These are phyloP conservation scores for Scheffersomyces quercinus DNA, from an alignment of 1,139 yeast genomes.

Conservation along the genomic window DNA sequence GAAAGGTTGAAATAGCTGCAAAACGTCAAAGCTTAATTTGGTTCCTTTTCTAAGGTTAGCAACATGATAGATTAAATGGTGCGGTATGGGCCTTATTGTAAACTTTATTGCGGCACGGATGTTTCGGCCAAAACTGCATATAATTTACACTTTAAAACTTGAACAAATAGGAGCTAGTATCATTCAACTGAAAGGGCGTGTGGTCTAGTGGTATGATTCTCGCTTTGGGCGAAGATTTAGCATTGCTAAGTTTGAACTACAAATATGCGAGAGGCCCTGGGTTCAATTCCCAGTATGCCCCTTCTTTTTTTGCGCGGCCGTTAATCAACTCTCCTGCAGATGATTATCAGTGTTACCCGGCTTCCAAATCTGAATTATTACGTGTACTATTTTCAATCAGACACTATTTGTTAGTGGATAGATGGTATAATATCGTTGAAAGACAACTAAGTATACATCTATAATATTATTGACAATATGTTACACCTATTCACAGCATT, in stretches of 20 bases:
- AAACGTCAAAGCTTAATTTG: too few relatives aligned
- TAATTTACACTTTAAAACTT: too few relatives aligned
- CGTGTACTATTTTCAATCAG: background rate
- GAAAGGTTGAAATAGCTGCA: too few relatives aligned
- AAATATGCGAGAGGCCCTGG: constrained; percentile 26
- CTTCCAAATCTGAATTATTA: background rate
- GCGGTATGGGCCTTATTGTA: background rate
- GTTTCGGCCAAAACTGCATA: too few relatives aligned
- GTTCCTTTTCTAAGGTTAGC: too few relatives aligned
- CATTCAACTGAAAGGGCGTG: constrained; percentile 15
- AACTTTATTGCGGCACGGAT: background rate
- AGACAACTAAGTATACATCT: too few relatives aligned
- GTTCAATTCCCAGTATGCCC: constrained; percentile 26
- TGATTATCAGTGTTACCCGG: background rate
- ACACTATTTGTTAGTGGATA: background rate
- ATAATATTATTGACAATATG: constrained; percentile 4
- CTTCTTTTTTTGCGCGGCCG: constrained; percentile 9
- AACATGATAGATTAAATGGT: background rate
- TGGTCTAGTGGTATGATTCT: constrained; percentile 28
- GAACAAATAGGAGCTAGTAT: too few relatives aligned
- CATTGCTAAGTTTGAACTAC: constrained; percentile 9
- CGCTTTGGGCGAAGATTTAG: constrained; percentile 20
- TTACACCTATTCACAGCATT: constrained; percentile 6
- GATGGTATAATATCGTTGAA: too few relatives aligned
- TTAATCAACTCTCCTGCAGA: background rate